Evolutionary conservation across 176 grass and related monocot species (phyloP).

Genomic region (Dactylis glomerata): DNA sequence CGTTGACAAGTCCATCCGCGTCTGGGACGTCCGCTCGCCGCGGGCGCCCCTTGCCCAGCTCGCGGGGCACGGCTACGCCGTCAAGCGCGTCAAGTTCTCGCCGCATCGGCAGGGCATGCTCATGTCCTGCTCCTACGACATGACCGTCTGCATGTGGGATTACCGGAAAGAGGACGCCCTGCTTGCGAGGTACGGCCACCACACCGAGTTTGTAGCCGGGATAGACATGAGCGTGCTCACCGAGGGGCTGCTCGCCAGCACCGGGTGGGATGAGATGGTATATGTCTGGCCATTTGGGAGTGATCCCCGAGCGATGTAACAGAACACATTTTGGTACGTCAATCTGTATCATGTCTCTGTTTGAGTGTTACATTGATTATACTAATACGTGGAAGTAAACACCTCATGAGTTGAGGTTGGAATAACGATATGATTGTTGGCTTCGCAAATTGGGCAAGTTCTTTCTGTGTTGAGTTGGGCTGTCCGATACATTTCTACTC

Average conservation of each 20-base stretch:
- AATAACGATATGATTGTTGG: conserved; percentile 25
- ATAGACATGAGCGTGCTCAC: conserved; percentile 88
- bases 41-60: conserved; percentile 58
- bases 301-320: conserved; percentile 61
- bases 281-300: conserved; percentile 77
- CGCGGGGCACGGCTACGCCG: conserved; percentile 68
- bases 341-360: conserved; percentile 26
- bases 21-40: conserved; percentile 80
- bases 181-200: conserved; percentile 58
- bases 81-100: conserved; percentile 78
- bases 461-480: not conserved
- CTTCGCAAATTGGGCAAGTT: not conserved
- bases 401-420: not conserved
- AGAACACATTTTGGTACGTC: not conserved
- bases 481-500: not conserved
- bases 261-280: conserved; percentile 82
- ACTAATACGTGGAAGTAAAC: conserved; percentile 6
- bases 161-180: conserved; percentile 72
- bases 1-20: conserved; percentile 78
- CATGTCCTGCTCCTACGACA: conserved; percentile 89
- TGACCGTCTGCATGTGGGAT: conserved; percentile 94
- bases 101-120: conserved; percentile 73
- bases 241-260: conserved; percentile 70
- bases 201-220: conserved; percentile 78
- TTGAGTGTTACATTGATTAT: conserved; percentile 23